These are phyloP conservation scores for Drechslerella dactyloides DNA, from an alignment of 2,329 filamentous ascomycete species.

Conservation along the genomic window DNA sequence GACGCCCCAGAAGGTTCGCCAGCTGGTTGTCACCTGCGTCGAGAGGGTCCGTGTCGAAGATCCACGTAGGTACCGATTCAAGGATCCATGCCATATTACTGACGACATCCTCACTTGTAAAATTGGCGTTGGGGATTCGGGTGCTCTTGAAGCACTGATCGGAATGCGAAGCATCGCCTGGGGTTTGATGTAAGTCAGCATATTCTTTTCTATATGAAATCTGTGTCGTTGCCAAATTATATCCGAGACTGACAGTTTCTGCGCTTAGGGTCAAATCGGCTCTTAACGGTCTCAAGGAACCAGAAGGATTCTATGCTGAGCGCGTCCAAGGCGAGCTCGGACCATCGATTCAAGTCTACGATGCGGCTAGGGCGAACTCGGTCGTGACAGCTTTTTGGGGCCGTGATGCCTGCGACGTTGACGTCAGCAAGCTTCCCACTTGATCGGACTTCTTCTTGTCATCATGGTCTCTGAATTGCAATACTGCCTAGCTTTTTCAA, in stretches of 20 bases:
- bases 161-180: constrained; percentile 23
- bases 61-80: constrained; percentile 14
- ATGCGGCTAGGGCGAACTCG: constrained; percentile 18
- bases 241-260: neutral
- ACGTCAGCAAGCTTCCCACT: constrained; percentile 7
- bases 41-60: constrained; percentile 31
- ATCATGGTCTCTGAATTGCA: neutral
- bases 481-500: neutral
- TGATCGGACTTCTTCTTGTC: neutral
- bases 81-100: constrained; percentile 10
- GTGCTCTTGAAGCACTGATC: constrained; percentile 17
- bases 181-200: constrained; percentile 29
- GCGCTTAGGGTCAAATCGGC: constrained; percentile 19
- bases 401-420: constrained; percentile 20
- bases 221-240: neutral
- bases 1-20: constrained; percentile 16
- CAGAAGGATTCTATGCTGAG: constrained; percentile 41
- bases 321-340: constrained; percentile 28
- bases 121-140: constrained; percentile 1
- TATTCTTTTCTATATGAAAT: neutral
- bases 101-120: constrained; percentile 16
- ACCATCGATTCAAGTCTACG: constrained; percentile 17
- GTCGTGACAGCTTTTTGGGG: constrained; percentile 21
- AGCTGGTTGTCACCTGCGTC: constrained; percentile 24
- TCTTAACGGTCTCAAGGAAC: constrained; percentile 33